Percentiles rank a stretch among this genome's conserved stretches.
Evolutionary conservation across 306 rosid species (phyloP).

Genomic region (Begonia fuchsioides): DNA sequence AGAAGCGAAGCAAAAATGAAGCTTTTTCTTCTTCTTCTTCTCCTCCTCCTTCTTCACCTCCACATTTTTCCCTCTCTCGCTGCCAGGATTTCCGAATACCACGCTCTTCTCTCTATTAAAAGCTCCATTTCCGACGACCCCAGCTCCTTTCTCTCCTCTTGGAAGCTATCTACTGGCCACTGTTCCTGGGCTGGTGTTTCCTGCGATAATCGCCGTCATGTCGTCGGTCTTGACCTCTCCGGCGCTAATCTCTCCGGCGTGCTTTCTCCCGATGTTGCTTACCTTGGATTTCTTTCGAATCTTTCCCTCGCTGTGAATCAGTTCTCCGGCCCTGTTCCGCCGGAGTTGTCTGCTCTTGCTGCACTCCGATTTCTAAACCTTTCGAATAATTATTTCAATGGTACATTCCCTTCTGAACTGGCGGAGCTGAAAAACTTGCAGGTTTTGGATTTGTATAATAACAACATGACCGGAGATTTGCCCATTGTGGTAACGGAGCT

Average conservation of each 20-base stretch:
- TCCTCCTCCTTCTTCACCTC: constrained; percentile 12
- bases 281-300: constrained; percentile 44
- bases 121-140: constrained; percentile 36
- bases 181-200: constrained; percentile 60
- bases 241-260: constrained; percentile 42
- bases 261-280: constrained; percentile 33
- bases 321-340: constrained; percentile 56
- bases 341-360: constrained; percentile 37
- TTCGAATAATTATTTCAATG: constrained; percentile 67
- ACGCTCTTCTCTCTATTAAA: constrained; percentile 52
- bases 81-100: constrained; percentile 28
- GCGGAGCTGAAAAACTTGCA: constrained; percentile 37
- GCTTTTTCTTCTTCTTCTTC: constrained; percentile 2
- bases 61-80: constrained; percentile 11
- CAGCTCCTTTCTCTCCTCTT: constrained; percentile 36
- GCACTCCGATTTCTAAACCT: constrained; percentile 51
- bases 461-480: constrained; percentile 63
- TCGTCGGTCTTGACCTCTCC: constrained; percentile 49
- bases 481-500: constrained; percentile 41
- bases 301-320: constrained; percentile 38
- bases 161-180: constrained; percentile 44
- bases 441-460: constrained; percentile 72
- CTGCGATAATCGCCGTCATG: constrained; percentile 55
- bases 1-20: no score
- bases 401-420: constrained; percentile 47